Base-by-base conservation (phyloP, 78 protist genomes). In the Protostelium mycophagum region DNA sequence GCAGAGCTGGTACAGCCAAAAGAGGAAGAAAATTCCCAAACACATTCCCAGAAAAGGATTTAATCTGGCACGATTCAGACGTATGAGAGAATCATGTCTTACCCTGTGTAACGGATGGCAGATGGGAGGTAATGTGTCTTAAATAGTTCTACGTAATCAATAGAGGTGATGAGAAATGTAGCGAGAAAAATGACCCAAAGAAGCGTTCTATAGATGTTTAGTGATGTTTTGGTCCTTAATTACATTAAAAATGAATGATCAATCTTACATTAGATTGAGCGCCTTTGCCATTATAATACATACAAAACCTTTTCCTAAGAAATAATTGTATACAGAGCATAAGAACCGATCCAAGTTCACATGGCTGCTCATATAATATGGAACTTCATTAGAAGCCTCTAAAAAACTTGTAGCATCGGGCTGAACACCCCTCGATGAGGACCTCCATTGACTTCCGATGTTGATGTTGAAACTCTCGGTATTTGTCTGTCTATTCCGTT, bases 131-230 rank as follows among this genome's bases (percentile, higher is more conserved):
- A 63, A 28, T 0, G 34, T 23, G 85, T 36, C 29, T 85, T 38
- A 83, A 92, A 86, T 35, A 92, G 36, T 51, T 83, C 36, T 51
- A 35, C 28, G 83, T 91, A 91, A 83, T 92, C 38, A 84, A 92
- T 83, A 84, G 88, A 92, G 83, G 86, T 83, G 35, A 92, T 91
- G 83, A 92, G 87, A 85, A 92, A 92, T 92, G 94, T 88, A 51
- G 89, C 87, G 84, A 92, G 89, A 83, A 36, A 35, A 84, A 92
- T 86, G 28, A 92, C 94, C 83, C 89, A 92, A 86, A 92, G 37
- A 86, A 91, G 89, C 86, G 94, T 88, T 38, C 94, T 91, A 37
- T 28, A 36, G 37, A 37, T 73, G 37, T 29, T 37, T 38, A 28
- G 29, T 36, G 5, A 37, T 90, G 36, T 29, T 35, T 29, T 1